Base-by-base conservation (phyloP, 2,329 filamentous ascomycete species). In the Pyrenochaeta sp. region DNA sequence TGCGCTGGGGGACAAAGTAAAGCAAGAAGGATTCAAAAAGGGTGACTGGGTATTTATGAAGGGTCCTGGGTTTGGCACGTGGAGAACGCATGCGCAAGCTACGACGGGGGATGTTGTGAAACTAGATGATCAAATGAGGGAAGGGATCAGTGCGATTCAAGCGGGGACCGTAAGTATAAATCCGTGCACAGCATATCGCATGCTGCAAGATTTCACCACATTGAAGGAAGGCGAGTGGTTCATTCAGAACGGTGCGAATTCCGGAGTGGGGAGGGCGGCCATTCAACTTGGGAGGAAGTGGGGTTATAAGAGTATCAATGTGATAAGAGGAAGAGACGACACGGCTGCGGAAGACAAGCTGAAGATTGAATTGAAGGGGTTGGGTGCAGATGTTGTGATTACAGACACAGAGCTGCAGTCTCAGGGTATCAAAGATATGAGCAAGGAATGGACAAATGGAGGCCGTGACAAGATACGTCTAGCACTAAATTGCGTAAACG, bases 21-120 rank as follows among this genome's bases (percentile, higher is more conserved):
- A 85, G 66, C 59, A 52, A 25, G 65, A 67, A 30, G 85, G 83
- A 10, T 80, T 96, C 25, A 73, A 82, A 24, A 89, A 86, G 66
- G 95, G 94, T 57, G 94, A 99, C 76, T 98, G 95, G 93, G 94
- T 96, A 8, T 91, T 98, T 61, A 94, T 96, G 78, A 90, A 90
- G 55, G 82, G 83, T 48, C 91, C 92, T 0, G 90, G 91, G 5
- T 92, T 96, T 74, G 95, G 95, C 36, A 98, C 95, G 12, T 98
- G 95, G 93, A 86, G 95, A 60, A 99, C 95, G 2, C 94, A 99
- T 75, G 91, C 91, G 19, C 85, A 93, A 45, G 87, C 88, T 2
- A 80, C 83, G 12, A 82, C 84, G 50, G 82, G 82, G 4, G 79
- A 87, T 50, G 77, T 97, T 5, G 81, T 95, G 53, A 88, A 85